Evolutionary conservation across 2,329 filamentous ascomycete genomes (phyloP), one percentile per base, ranked within the genome.

Genomic region (Coniochaeta pulveracea): DNA sequence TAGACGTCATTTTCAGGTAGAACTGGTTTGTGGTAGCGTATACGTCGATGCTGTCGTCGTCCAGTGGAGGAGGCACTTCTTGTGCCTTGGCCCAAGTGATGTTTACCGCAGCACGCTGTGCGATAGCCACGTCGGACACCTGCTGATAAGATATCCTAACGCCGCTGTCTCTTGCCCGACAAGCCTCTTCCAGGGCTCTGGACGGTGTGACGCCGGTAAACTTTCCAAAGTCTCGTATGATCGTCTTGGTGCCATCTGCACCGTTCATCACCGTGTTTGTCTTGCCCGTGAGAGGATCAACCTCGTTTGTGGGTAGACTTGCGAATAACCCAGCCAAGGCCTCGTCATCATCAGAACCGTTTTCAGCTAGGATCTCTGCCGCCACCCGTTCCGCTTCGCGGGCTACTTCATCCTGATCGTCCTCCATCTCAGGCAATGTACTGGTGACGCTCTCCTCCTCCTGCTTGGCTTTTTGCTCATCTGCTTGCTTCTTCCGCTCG

Each of bases 181-280:
- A 93, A n/a, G 84, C 74, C 53, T 95, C 88, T 52, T 95, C 86
- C 10, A 96, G 59, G 18, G 84, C 68, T 42, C 81, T 71, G 40
- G 76, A 72, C 11, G 89, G 88, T 44, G 64, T 82, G 19, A 93
- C 57, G 6, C 89, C 88, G 10, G 72, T 72, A 63, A 76, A 78
- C 52, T 85, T 85, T 2, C 85, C 86, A 64, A 96, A 95, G 47
- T 95, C 81, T 26, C 83, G 69, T 31, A 93, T 69, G 1, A 63
- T 68, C 4, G 85, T 56, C 36, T 69, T 75, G 5, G 60, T 51
- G 2, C 73, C 68, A 41, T 71, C 54, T 35, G 60, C 43, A 29
- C 63, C 58, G 46, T 66, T 73, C 26, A 75, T 60, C 25, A 70
- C 66, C 0, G 64, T 77, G 23, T 56, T 64, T 3, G 64, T 66